Base-by-base conservation (phyloP, 805 yeast species). In the Helenozyma rhizophorensis region DNA sequence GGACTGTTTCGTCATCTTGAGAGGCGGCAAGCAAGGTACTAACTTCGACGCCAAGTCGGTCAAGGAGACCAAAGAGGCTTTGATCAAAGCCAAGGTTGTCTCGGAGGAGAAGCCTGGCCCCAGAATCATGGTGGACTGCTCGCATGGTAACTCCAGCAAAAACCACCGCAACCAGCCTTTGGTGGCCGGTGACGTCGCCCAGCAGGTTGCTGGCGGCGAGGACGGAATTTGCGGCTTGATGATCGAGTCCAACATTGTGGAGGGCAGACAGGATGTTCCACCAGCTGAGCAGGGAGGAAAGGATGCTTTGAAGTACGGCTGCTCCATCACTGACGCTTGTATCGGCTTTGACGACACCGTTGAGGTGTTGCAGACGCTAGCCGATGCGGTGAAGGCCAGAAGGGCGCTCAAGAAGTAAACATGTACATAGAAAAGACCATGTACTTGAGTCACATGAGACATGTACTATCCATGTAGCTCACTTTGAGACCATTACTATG, bases 271-370 rank as follows among this genome's bases (percentile, higher is more conserved):
- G 65, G 70, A 74, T 47, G 83, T 84, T 48, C 88, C 94, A 32
- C 65, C 76, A 10, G 42, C 40, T 3, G 62, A 61, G 27, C 70
- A 67, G 40, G 72, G 70, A 8, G 50, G 50, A 37, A 74, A 74
- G 51, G 67, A 67, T 8, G 77, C 76, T 35, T 70, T 88, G 57
- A 78, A 83, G 57, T 86, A 89, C 70, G 98, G 98, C 62, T 95
- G 89, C 43, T 83, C 95, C 40, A 88, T 93, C 60, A 93, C 98
- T 41, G 98, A 93, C 62, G 96, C 93, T 18, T 93, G 98, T 72
- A 95, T 93, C 35, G 72, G 82, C 40, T 88, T 95, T 87, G 95
- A 86, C 42, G 72, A 84, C 36, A 93, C 98, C 33, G 93, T 76
- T 38, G 70, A 60, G 3, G 89, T 90, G 76, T 78, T 93, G 56